Conservation (phyloP, 768 basidiomycete genomes). For the Lentinula boryana region DNA sequence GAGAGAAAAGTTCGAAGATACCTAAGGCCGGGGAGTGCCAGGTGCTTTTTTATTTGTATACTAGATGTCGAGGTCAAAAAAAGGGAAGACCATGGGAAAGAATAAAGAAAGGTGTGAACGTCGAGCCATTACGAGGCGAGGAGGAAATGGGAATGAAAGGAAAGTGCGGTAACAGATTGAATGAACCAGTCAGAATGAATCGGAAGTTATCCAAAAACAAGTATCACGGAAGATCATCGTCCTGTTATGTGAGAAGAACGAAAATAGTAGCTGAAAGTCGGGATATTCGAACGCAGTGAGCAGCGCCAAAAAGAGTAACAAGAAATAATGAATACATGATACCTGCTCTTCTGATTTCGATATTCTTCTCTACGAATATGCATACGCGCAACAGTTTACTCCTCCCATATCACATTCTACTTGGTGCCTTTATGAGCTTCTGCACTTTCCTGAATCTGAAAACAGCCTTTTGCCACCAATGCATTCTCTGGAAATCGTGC, state of each 20-base stretch:
- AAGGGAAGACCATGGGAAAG: too few species aligned
- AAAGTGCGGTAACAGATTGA: background rate
- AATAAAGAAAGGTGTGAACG: background rate
- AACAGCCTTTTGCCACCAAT: background rate
- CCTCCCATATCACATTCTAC: background rate
- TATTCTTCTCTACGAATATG: too few species aligned
- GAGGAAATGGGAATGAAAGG: background rate
- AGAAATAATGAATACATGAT: too few species aligned
- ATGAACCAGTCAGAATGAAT: background rate
- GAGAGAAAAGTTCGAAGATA: too few species aligned
- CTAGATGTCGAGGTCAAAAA: too few species aligned
- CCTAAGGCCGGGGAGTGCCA: too few species aligned
- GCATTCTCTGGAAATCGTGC: background rate
- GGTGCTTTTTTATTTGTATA: too few species aligned
- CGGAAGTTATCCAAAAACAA: background rate
- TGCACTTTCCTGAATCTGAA: background rate
- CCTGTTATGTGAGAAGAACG: too few species aligned
- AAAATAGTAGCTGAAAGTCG: background rate
- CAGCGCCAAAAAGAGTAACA: too few species aligned
- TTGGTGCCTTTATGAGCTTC: background rate
- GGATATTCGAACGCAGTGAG: background rate
- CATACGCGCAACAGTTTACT: too few species aligned
- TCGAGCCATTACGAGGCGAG: background rate
- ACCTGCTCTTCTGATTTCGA: too few species aligned
- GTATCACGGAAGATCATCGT: background rate